Evolutionary conservation across 2,329 filamentous ascomycete genomes (phyloP).

Genomic region (Arthroderma sp.): DNA sequence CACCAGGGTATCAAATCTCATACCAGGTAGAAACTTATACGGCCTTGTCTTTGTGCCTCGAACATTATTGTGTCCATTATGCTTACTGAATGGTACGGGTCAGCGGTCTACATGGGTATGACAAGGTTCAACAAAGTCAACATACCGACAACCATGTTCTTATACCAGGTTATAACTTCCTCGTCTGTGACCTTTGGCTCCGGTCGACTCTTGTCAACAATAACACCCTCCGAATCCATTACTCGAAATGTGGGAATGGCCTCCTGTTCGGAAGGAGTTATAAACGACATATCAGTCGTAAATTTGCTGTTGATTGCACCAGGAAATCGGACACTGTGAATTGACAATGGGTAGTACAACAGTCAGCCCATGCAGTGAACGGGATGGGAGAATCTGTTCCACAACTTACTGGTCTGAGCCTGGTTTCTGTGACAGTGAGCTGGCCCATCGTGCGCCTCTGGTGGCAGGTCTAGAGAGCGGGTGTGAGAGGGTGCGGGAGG

Average conservation of each 20-base stretch:
- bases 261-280: constrained; percentile 55
- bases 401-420: constrained; percentile 45
- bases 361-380: background rate
- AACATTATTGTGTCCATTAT: constrained; percentile 98
- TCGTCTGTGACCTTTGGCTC: constrained; percentile 52
- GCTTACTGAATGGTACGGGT: constrained; percentile 35
- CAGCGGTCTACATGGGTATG: background rate
- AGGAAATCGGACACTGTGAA: constrained; percentile 56
- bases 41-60: constrained; percentile 89
- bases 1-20: background rate
- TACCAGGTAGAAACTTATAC: constrained; percentile 94
- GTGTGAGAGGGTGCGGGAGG: constrained; percentile 1
- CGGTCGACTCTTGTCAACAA: constrained; percentile 60
- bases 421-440: constrained; percentile 43
- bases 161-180: constrained; percentile 49
- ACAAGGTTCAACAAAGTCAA: constrained; percentile 2
- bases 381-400: too few species aligned
- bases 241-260: constrained; percentile 85
- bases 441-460: constrained; percentile 33
- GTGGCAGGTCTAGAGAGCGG: constrained; percentile 5
- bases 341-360: background rate
- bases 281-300: constrained; percentile 65
- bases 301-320: constrained; percentile 94
- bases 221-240: constrained; percentile 73
- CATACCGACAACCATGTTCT: constrained; percentile 48